Conservation (phyloP, 2,329 filamentous ascomycete genomes). For the Cadophora luteo-olivacea region DNA sequence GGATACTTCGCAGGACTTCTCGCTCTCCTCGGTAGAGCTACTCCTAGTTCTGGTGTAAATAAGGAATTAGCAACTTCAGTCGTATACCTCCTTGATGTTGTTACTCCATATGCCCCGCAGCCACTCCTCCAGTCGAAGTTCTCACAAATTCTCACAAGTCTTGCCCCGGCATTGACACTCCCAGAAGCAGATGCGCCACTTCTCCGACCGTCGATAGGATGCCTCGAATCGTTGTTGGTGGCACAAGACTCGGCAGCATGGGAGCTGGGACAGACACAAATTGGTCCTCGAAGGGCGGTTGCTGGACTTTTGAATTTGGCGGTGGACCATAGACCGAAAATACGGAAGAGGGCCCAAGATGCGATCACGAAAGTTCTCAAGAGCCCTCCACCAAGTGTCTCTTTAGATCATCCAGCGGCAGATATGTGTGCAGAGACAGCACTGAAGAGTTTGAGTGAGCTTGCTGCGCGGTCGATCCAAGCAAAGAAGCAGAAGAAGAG, state of each 20-base stretch:
- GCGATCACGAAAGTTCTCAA: conserved; percentile 83
- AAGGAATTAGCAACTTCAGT: conserved; percentile 85
- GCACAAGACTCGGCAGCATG: conserved; percentile 89
- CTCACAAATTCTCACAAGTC: conserved; percentile 84
- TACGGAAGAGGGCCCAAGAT: conserved; percentile 91
- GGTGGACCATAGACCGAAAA: conserved; percentile 88
- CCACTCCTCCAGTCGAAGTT: conserved; percentile 94
- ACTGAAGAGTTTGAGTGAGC: conserved; percentile 77
- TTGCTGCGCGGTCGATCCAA: conserved; percentile 66
- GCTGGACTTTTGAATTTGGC: conserved; percentile 85
- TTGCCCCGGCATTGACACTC: conserved; percentile 83
- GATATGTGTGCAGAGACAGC: conserved; percentile 96
- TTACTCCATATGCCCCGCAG: conserved; percentile 84
- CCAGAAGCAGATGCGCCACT: conserved; percentile 86
- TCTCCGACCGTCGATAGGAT: conserved; percentile 87
- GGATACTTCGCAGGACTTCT: conserved; percentile 96
- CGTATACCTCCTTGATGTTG: conserved; percentile 93
- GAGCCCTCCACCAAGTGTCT: conserved; percentile 87
- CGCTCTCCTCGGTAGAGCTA: conserved; percentile 81
- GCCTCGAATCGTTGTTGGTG: conserved; percentile 87
- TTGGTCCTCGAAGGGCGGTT: conserved; percentile 85
- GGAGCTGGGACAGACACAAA: conserved; percentile 82
- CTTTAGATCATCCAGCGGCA: conserved; percentile 90
- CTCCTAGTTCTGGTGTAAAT: conserved; percentile 70
- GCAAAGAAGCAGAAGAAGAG: conserved; percentile 74